These are phyloP conservation scores for Pseudocercospora musae DNA, from an alignment of 2,329 filamentous ascomycete genomes.

Conservation along the genomic window DNA sequence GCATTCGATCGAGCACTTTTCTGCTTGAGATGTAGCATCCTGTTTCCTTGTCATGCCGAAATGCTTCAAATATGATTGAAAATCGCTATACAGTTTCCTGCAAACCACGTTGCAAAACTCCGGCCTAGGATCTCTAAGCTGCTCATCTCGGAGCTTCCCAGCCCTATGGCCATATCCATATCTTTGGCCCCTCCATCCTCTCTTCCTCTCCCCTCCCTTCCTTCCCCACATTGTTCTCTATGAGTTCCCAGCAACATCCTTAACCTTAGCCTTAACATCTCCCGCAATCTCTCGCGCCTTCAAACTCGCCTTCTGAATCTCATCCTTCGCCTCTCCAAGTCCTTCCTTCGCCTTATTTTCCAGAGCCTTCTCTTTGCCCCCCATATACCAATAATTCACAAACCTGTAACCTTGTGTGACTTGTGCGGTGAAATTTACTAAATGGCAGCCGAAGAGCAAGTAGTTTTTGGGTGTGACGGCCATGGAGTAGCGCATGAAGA, in stretches of 20 bases:
- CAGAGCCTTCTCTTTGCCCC: conserved; percentile 43
- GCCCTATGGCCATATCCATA: not conserved
- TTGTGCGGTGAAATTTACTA: conserved; percentile 63
- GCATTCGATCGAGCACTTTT: not conserved
- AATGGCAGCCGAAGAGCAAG: conserved; percentile 65
- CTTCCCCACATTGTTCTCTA: not conserved
- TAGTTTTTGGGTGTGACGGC: conserved; percentile 63
- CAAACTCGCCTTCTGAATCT: conserved; percentile 23
- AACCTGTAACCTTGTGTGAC: conserved; percentile 61
- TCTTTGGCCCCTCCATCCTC: not conserved
- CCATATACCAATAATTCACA: conserved; percentile 57
- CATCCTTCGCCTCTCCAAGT: conserved; percentile 23
- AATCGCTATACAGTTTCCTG: not conserved
- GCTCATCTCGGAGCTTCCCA: not conserved
- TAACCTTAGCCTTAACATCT: conserved; percentile 30
- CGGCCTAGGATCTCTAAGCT: not conserved
- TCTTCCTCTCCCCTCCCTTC: not conserved
- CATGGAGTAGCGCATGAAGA: conserved; percentile 66
- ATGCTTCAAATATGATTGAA: not conserved
- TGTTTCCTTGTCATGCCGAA: not conserved
- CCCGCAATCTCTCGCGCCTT: conserved; percentile 31
- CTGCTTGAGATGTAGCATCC: not conserved
- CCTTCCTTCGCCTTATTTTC: conserved; percentile 40
- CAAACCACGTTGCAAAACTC: not conserved
- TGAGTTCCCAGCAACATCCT: conserved; percentile 22